Evolutionary conservation across 1,284 basidiomycete genomes (phyloP), one percentile per base, ranked within the genome.

Genomic region (Heterobasidion irregulare): DNA sequence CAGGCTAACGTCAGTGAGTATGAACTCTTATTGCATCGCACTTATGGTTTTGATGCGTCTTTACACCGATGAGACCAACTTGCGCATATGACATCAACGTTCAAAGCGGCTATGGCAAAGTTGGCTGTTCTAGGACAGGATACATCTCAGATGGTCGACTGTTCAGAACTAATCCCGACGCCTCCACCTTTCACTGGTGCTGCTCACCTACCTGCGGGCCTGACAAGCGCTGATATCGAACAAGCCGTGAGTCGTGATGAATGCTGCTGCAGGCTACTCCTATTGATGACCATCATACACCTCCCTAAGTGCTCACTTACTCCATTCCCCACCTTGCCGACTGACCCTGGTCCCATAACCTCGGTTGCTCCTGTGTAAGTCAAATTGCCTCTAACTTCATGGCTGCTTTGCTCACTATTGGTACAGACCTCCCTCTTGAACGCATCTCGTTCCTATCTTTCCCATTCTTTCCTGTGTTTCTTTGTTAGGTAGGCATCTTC

Each of bases 81-180:
- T 57, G 35, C 50, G n/a, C 56, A 12, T 44, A 16, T 52, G 12
- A 18, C 26, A 19, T 15, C 46, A 10, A 10, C 18, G 34, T 33
- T 50, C 32, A 36, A 50, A 13, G 48, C 48, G 12, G 32, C 32
- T 13, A 50, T 34, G 48, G 26, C 48, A n/a, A 33, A 50, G 48
- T 36, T 33, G 13, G 13, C 9, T 12, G 34, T 47, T 10, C 2
- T 19, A 10, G 46, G 46, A 10, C 66, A 67, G 44, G 19, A 26
- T 15, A 53, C 34, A 19, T 12, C 12, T 12, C 10, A 41, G 38
- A 8, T 59, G 55, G 26, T 59, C 41, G 59, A 59, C 34, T 60
- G 58, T 41, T 59, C 55, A 0, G 55, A 59, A 38, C 49, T 60
- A 36, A 52, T 55, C 43, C 54, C 54, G 9, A 19, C 18, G 36